Evolutionary conservation across 108 stramenopile species (phyloP), one percentile per base, ranked within the genome.

Genomic region (Asterionellopsis glacialis): DNA sequence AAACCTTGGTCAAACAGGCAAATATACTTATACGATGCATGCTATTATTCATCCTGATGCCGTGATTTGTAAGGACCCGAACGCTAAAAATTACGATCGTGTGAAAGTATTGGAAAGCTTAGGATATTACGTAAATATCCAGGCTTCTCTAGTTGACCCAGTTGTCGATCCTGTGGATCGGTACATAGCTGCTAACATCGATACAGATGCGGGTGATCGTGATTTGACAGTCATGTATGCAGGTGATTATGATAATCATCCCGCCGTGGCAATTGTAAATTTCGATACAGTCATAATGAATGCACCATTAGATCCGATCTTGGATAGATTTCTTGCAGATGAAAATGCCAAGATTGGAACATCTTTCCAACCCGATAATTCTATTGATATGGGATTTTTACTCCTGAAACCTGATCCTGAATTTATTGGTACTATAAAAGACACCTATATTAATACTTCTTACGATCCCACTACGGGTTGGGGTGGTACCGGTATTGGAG

Each of bases 21-120:
- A 33, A 7, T 61, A 61, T 25, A 61, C 3, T 45, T 5, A 5
- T 21, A 57, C 56, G 4, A 1, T 57, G 2, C 48, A 61, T 26
- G 59, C 59, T 9, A 61, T 61, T 26, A 9, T 61, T 33, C 59
- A 47, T 61, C 45, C 45, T 2, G 47, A 45, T 28, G 59, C 47
- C 11, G 45, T 61, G 3, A 9, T 9, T 1, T 61, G 59, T 26
- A 23, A 23, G 28, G 59, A 23, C 5, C 45, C 59, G 3, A 49
- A 61, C 13, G 45, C 10, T 5, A 13, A 47, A 11, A n/a, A 1
- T n/a, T 61, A 61, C 39, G 59, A 61, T 26, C 59, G 45, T 48
- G 45, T 61, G 23, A 19, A 61, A 13, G 59, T 61, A 23, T 45
- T 61, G 2, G 4, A 49, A 23, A 45, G 48, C 3, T 11, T 57